Base-by-base conservation (phyloP, 108 stramenopile genomes). In the Epithemia pelagica region DNA sequence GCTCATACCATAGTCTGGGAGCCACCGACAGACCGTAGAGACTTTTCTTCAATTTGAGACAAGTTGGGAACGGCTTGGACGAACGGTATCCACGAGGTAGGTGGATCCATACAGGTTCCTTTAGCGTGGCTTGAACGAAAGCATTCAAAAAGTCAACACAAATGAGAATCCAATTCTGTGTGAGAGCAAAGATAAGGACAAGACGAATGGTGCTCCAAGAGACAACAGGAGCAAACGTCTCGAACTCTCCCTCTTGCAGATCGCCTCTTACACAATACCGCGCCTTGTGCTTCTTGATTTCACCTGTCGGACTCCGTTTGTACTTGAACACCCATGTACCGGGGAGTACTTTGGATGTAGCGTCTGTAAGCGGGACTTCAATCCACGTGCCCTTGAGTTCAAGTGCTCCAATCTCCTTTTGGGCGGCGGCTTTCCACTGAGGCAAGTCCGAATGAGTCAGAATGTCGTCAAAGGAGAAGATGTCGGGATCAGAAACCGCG, bases 261-360 rank as follows among this genome's bases (percentile, higher is more conserved):
- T n/a, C n/a, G n/a, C n/a, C n/a, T n/a, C n/a, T n/a, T n/a, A n/a
- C n/a, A n/a, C n/a, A n/a, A n/a, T n/a, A n/a, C n/a, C n/a, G n/a
- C 18, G 73, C 79, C 61, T 84, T 84, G 62, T 68, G 78, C 46
- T 81, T 81, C 37, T 78, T 73, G 23, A 74, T 52, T 20, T 24
- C 21, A 15, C 83, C 78, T 68, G 77, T 66, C 0, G 79, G 83
- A 30, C 32, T 62, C 2, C 80, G 66, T 52, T 84, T 84, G 33
- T 67, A n/a, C 18, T 59, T 62, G 32, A 78, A 76, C 0, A 67
- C 68, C 77, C 81, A 78, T 0, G 59, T 69, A 20, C 62, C 32
- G 1, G 75, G 75, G 0, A 76, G 26, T 30, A 79, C 77, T 71
- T n/a, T 76, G 70, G 29, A 28, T 73, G 29, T 61, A 8, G 59